Evolutionary conservation across 257 asterid genomes (phyloP), one percentile per base, ranked within the genome.

Genomic region (Forsythia suspensa): DNA sequence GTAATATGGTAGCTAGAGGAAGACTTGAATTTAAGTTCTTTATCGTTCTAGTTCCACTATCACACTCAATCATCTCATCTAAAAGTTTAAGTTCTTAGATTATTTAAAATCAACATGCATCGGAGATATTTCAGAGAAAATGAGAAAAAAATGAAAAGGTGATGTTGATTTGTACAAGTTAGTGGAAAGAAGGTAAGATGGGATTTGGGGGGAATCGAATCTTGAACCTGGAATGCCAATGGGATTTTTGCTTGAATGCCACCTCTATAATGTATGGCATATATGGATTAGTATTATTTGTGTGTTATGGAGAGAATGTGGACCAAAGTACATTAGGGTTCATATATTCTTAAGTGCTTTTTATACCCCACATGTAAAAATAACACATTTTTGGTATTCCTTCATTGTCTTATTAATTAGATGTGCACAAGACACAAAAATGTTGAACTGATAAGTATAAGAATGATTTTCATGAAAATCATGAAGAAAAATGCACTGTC

Each of bases 141-240:
- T 6, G 34, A 42, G n/a, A 66, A 72, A 66, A 72, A 41, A 15
- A 11, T 13, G 38, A 76, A 80, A 84, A 85, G 85, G 76, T 80
- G 90, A 89, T 86, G 89, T 84, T 84, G 89, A 90, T 85, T 80
- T 78, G 80, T 82, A 66, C 73, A 80, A 57, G 24, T 63, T 10
- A 86, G 89, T 80, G 88, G 89, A 82, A 82, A 81, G 86, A 79
- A 80, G 75, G 59, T 18, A 68, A 78, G 74, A 74, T 74, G 74
- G 34, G 76, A 24, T 24, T 0, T 52, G 6, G 7, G 7, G 21
- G 8, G 8, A 67, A 79, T 55, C 77, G 85, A 83, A 84, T 78
- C 70, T 83, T 74, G 83, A 84, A 84, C 87, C 84, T 88, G 91
- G 86, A 83, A 79, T 65, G 84, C 81, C 83, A 80, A 79, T 82